Percentiles rank a stretch among this genome's conserved stretches.
phyloP scores from a whole-genome alignment of 352 stramenopile genomes.

The Globisporangium nodosum region DNA sequence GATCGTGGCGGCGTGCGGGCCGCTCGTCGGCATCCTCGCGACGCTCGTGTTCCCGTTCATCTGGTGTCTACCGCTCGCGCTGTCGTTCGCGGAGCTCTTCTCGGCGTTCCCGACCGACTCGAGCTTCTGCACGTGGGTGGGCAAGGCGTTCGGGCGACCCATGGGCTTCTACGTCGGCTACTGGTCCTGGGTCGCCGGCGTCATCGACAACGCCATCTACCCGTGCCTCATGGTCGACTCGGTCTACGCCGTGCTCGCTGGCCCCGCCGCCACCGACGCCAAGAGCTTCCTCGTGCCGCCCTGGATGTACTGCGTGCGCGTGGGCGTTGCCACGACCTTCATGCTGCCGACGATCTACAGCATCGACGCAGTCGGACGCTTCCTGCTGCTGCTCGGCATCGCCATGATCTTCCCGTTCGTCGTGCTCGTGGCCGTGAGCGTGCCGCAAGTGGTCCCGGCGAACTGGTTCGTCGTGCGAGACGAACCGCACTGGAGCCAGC shows the following conservation, averaged over 20 bases:
- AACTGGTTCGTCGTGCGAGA: conserved; percentile 72
- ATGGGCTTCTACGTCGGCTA: conserved; percentile 85
- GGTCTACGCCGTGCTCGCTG: conserved; percentile 33
- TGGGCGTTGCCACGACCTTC: conserved; percentile 30
- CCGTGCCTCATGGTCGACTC: conserved; percentile 76
- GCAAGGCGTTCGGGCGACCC: conserved; percentile 66
- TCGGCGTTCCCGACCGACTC: conserved; percentile 73
- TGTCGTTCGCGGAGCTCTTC: conserved; percentile 75
- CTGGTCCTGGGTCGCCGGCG: conserved; percentile 75
- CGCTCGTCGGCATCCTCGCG: conserved; percentile 57
- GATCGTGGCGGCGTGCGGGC: conserved; percentile 51
- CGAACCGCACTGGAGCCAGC: conserved; percentile 40
- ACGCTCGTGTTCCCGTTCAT: conserved; percentile 64
- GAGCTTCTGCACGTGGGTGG: conserved; percentile 81
- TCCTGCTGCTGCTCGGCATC: conserved; percentile 63
- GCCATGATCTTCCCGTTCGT: conserved; percentile 66
- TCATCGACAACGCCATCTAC: conserved; percentile 87
- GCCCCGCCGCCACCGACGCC: neutral
- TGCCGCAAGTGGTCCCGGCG: conserved; percentile 49
- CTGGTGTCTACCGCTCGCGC: conserved; percentile 59
- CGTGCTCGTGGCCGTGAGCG: conserved; percentile 54
- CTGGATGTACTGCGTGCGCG: conserved; percentile 5
- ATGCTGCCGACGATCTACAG: conserved; percentile 66
- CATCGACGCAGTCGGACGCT: conserved; percentile 67
- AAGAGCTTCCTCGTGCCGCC: conserved; percentile 6